Percentiles rank a stretch among this genome's conserved stretches.
Conservation (phyloP, 306 rosid species). For the Myrica gale region DNA sequence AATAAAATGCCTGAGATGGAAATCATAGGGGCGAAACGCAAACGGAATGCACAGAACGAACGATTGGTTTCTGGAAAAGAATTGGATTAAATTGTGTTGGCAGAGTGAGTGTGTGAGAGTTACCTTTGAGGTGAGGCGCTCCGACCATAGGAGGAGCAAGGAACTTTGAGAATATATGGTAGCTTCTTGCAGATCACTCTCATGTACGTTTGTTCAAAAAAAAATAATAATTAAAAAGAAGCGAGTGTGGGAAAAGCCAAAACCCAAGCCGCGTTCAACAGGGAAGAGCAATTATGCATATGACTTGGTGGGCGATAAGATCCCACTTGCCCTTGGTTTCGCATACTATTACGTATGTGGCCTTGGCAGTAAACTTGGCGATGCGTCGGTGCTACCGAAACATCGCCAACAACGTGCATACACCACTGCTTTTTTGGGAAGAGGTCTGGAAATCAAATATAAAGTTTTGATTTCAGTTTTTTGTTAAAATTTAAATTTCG, state of each 20-base stretch:
- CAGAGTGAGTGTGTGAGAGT: background rate
- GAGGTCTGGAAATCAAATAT: too few relatives aligned
- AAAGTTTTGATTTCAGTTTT: too few relatives aligned
- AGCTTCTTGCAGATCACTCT: background rate
- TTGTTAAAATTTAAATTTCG: too few relatives aligned
- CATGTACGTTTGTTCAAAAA: background rate
- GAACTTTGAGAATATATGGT: background rate
- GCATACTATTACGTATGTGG: too few relatives aligned
- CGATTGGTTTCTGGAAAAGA: background rate
- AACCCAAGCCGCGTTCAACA: conserved; percentile 53
- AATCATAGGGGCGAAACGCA: background rate
- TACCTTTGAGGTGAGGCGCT: too few relatives aligned
- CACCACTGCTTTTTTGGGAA: too few relatives aligned
- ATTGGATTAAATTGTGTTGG: background rate
- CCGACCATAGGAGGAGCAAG: too few relatives aligned
- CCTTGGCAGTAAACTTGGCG: too few relatives aligned
- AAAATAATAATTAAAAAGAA: background rate
- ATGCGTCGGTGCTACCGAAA: too few relatives aligned
- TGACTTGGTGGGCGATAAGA: background rate
- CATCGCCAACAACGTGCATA: too few relatives aligned
- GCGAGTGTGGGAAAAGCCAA: conserved; percentile 26
- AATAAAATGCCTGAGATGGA: background rate
- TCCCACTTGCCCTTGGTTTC: too few relatives aligned
- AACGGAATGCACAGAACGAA: too few relatives aligned
- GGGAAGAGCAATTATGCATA: background rate